A percentile compares a stretch with the other conserved stretches of the same genome.
phyloP scores from a whole-genome alignment of 345 rosid genomes.

The Turnera subulata region DNA sequence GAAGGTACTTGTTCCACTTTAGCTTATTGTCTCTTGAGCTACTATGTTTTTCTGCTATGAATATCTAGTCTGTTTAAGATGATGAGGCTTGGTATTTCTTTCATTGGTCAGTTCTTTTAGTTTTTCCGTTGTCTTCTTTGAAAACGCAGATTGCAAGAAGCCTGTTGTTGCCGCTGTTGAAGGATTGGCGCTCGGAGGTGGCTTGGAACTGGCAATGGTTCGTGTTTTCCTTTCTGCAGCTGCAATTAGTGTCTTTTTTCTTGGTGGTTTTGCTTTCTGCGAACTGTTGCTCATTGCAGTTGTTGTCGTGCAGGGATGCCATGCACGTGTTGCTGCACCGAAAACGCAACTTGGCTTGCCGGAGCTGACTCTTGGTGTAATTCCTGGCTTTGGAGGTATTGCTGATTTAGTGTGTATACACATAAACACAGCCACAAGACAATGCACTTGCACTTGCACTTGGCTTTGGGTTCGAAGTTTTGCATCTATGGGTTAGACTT shows the following conservation, averaged over 20 bases:
- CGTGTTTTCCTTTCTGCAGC: slow-evolving; percentile 18
- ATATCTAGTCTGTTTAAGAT: not conserved
- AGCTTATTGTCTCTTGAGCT: slow-evolving; percentile 1
- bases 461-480: not conserved
- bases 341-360: slow-evolving; percentile 85
- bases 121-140: slow-evolving; percentile 17
- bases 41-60: not conserved
- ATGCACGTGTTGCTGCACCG: slow-evolving; percentile 80
- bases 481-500: slow-evolving; percentile 3
- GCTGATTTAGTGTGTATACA: slow-evolving; percentile 9
- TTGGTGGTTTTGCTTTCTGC: slow-evolving; percentile 1
- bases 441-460: not conserved
- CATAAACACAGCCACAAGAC: no score
- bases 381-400: slow-evolving; percentile 94
- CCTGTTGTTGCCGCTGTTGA: slow-evolving; percentile 95
- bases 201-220: slow-evolving; percentile 89
- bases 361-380: slow-evolving; percentile 81
- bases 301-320: slow-evolving; percentile 60
- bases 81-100: not conserved
- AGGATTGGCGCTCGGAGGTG: slow-evolving; percentile 99
- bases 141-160: slow-evolving; percentile 64
- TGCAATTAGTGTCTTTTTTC: not conserved
- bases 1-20: slow-evolving; percentile 52
- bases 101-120: not conserved
- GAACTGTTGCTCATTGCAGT: not conserved